Percentiles rank a stretch among this genome's conserved stretches.
phyloP scores from a whole-genome alignment of 805 yeast species.

The Clavispora fructus region DNA sequence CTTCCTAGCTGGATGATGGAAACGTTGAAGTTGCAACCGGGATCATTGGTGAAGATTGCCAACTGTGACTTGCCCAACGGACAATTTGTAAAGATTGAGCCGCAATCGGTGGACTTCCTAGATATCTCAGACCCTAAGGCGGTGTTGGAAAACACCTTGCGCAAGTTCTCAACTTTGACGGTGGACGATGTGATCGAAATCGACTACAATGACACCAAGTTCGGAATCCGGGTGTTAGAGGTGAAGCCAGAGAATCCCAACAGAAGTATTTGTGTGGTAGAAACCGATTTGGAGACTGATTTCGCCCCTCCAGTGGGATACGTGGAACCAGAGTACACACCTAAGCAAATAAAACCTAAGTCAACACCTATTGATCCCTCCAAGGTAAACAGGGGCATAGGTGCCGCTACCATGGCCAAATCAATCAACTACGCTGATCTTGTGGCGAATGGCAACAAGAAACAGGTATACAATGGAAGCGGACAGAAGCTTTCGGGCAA shows the following conservation, averaged over 20 bases:
- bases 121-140: slow-evolving; percentile 96
- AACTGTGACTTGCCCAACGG: slow-evolving; percentile 83
- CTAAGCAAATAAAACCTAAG: slow-evolving; percentile 34
- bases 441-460: slow-evolving; percentile 33
- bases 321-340: slow-evolving; percentile 75
- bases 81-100: slow-evolving; percentile 85
- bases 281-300: slow-evolving; percentile 94
- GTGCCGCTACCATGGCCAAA: slow-evolving; percentile 72
- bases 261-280: slow-evolving; percentile 86
- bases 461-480: slow-evolving; percentile 44
- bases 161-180: slow-evolving; percentile 85
- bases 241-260: slow-evolving; percentile 67
- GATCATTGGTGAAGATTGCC: slow-evolving; percentile 71
- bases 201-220: slow-evolving; percentile 72
- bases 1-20: slow-evolving; percentile 96
- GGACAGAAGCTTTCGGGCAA: slow-evolving; percentile 75
- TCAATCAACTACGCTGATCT: slow-evolving; percentile 61
- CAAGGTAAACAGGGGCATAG: slow-evolving; percentile 33
- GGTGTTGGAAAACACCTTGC: slow-evolving; percentile 84
- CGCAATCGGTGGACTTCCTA: slow-evolving; percentile 88
- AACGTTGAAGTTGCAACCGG: slow-evolving; percentile 67
- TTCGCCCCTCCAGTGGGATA: slow-evolving; percentile 99
- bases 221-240: slow-evolving; percentile 78
- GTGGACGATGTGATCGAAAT: slow-evolving; percentile 81
- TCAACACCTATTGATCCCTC: slow-evolving; percentile 28